A percentile compares a stretch with the other conserved stretches of the same genome.
Evolutionary conservation across 371 early-diverging fungal species (phyloP).

Genomic region (Mortierella sp.): DNA sequence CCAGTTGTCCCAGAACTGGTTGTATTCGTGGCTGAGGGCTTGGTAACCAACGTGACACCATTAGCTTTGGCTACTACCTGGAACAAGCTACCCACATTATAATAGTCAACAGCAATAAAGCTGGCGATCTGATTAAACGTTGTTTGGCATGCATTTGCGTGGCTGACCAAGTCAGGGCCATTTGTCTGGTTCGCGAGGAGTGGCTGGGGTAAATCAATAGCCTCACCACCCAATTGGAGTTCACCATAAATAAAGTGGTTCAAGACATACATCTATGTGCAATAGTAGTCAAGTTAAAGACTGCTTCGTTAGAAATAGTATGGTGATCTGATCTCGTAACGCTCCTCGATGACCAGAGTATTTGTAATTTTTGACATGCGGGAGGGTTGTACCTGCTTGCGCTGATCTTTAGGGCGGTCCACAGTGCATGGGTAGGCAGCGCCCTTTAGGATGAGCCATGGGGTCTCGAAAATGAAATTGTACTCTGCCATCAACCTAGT

Average conservation of each 20-base stretch:
- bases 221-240: slow-evolving; percentile 42
- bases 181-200: slow-evolving; percentile 67
- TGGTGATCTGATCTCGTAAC: not conserved
- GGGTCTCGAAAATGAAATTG: slow-evolving; percentile 72
- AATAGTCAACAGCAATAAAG: slow-evolving; percentile 85
- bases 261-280: slow-evolving; percentile 67
- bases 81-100: slow-evolving; percentile 71
- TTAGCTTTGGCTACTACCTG: slow-evolving; percentile 74
- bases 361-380: not conserved
- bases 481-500: slow-evolving; percentile 63
- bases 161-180: slow-evolving; percentile 54
- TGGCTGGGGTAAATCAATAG: slow-evolving; percentile 66
- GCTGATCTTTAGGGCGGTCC: slow-evolving; percentile 62
- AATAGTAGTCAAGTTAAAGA: not conserved
- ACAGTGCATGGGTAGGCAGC: slow-evolving; percentile 63
- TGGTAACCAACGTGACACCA: slow-evolving; percentile 64
- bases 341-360: not conserved
- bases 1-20: not conserved
- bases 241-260: slow-evolving; percentile 72
- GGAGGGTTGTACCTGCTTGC: slow-evolving; percentile 29
- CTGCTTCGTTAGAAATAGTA: not conserved
- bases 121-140: slow-evolving; percentile 73
- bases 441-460: slow-evolving; percentile 60
- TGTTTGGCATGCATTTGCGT: slow-evolving; percentile 60
- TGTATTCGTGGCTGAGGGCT: not conserved